These are phyloP conservation scores for Dioscorea alata DNA, from an alignment of 106 monocot genomes.

Conservation along the genomic window DNA sequence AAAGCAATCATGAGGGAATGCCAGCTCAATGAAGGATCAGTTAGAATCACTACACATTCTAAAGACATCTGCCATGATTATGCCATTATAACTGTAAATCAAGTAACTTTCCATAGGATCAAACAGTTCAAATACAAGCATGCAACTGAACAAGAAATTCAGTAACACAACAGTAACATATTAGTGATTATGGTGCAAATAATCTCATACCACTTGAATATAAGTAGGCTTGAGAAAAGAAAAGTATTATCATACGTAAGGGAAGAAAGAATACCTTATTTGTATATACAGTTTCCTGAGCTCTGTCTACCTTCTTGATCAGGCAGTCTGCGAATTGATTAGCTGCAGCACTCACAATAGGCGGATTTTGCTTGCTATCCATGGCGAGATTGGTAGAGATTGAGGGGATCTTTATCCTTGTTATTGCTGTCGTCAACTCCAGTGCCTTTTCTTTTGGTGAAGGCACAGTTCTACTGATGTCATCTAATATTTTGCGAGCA, in stretches of 20 bases:
- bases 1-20: too few species aligned
- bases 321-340: constrained; percentile 1
- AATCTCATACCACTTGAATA: too few species aligned
- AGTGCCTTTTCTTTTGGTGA: constrained; percentile 31
- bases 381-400: not conserved
- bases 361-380: constrained; percentile 4
- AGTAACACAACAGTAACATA: too few species aligned
- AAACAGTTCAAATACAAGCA: too few species aligned
- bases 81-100: too few species aligned
- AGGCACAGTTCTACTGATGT: constrained; percentile 42
- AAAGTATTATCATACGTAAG: not conserved
- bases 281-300: constrained; percentile 9
- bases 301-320: not conserved
- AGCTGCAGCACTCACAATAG: constrained; percentile 2
- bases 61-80: too few species aligned
- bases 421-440: constrained; percentile 13
- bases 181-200: too few species aligned
- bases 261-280: constrained; percentile 18
- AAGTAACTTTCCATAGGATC: too few species aligned
- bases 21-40: too few species aligned
- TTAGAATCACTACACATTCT: too few species aligned
- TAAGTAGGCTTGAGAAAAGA: too few species aligned
- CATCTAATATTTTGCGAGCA: constrained; percentile 47
- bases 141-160: too few species aligned
- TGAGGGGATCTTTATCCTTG: constrained; percentile 10